Percentiles rank a stretch among this genome's conserved stretches.
These are phyloP conservation scores for Tritrichomonas foetus DNA, from an alignment of 208 protist species.

Conservation along the genomic window DNA sequence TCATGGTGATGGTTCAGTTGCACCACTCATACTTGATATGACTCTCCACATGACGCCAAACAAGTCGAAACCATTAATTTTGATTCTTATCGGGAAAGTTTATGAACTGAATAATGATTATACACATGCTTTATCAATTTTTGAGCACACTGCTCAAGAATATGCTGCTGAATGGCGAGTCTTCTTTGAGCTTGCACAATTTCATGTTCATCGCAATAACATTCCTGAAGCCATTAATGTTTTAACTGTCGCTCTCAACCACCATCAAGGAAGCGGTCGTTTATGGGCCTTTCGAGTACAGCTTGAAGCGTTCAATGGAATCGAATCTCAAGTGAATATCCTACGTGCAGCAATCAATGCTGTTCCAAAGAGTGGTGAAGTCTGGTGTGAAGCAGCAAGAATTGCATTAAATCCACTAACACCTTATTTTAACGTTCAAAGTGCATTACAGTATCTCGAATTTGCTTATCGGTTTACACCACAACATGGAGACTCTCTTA, in stretches of 20 bases:
- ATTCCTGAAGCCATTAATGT: conserved; percentile 51
- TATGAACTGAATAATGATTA: neutral
- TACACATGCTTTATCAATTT: neutral
- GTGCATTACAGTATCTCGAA: conserved; percentile 63
- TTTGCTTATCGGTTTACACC: conserved; percentile 74
- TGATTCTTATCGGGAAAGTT: neutral
- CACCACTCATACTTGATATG: neutral
- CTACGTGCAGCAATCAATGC: conserved; percentile 66
- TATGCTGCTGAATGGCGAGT: neutral
- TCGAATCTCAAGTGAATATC: conserved; percentile 57
- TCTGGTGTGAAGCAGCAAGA: conserved; percentile 74
- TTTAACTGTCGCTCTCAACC: conserved; percentile 60
- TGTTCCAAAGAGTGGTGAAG: conserved; percentile 72
- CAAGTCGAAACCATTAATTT: neutral
- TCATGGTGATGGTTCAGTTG: neutral
- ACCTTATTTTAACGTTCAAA: conserved; percentile 52
- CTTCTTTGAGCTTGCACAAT: neutral
- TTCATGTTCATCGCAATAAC: neutral
- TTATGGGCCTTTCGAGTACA: conserved; percentile 73
- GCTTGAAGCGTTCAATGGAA: conserved; percentile 54
- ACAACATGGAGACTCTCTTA: conserved; percentile 77
- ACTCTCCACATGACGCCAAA: neutral
- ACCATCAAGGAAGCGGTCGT: conserved; percentile 64
- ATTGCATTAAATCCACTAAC: conserved; percentile 64
- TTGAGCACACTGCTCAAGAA: neutral